Percentiles rank a stretch among this genome's conserved stretches.
These are phyloP conservation scores for Ormosia emarginata DNA, from an alignment of 306 rosid species.

Conservation along the genomic window DNA sequence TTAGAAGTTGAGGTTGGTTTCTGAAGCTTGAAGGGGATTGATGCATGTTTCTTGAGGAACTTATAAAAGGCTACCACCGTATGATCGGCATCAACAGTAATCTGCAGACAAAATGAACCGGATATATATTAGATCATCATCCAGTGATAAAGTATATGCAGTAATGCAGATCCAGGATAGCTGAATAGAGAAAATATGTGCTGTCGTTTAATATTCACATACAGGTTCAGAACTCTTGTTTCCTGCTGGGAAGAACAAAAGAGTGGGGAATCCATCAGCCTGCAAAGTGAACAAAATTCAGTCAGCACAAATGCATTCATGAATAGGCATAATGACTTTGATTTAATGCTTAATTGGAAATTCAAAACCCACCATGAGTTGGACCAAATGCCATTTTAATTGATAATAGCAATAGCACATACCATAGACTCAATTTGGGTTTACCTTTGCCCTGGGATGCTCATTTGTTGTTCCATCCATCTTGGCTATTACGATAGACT, in stretches of 20 bases:
- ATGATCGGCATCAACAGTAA: slow-evolving; percentile 70
- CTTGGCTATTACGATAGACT: slow-evolving; percentile 94
- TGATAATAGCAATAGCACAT: slow-evolving; percentile 24
- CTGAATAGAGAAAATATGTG: neutral
- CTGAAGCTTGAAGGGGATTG: slow-evolving; percentile 87
- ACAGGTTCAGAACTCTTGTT: slow-evolving; percentile 45
- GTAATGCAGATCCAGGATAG: neutral
- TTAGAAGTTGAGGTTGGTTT: slow-evolving; percentile 58
- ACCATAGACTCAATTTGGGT: slow-evolving; percentile 15
- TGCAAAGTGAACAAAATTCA: slow-evolving; percentile 19
- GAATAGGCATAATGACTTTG: neutral
- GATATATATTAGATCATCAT: slow-evolving; percentile 3
- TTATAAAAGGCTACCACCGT: slow-evolving; percentile 82
- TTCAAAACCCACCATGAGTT: neutral
- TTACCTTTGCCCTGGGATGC: slow-evolving; percentile 97
- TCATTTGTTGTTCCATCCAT: slow-evolving; percentile 99
- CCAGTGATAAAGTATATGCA: neutral
- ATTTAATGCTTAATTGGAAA: neutral
- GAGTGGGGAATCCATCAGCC: slow-evolving; percentile 48
- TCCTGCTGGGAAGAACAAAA: slow-evolving; percentile 50
- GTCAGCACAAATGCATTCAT: neutral
- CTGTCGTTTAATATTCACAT: slow-evolving; percentile 7
- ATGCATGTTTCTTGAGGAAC: slow-evolving; percentile 80
- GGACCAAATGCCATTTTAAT: slow-evolving; percentile 10
- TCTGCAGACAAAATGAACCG: slow-evolving; percentile 49